Percentiles rank a stretch among this genome's conserved stretches.
Evolutionary conservation across 2,329 filamentous ascomycete species (phyloP).

Genomic region (Botrytis aclada): DNA sequence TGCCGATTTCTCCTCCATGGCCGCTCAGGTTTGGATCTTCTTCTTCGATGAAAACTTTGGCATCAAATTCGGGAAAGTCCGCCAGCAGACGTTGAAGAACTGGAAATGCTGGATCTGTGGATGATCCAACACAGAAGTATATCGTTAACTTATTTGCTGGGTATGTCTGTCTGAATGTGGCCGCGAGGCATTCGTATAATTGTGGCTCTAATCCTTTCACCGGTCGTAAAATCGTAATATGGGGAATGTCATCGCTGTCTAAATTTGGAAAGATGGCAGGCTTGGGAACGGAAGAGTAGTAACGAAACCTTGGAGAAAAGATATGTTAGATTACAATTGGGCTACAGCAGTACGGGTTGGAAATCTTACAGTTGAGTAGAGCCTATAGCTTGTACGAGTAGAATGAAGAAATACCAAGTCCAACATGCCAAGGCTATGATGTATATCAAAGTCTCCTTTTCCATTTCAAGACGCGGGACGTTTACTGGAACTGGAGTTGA

Average conservation of each 20-base stretch:
- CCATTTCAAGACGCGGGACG: slow-evolving; percentile 6
- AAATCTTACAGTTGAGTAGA: slow-evolving; percentile 51
- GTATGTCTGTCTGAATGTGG: slow-evolving; percentile 80
- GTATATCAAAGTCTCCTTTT: slow-evolving; percentile 28
- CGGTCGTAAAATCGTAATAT: slow-evolving; percentile 87
- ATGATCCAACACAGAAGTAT: slow-evolving; percentile 75
- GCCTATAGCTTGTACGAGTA: slow-evolving; percentile 55
- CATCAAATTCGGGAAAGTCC: slow-evolving; percentile 72
- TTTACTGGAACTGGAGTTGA: not conserved
- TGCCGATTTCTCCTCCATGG: slow-evolving; percentile 47
- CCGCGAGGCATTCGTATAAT: slow-evolving; percentile 88
- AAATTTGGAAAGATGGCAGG: slow-evolving; percentile 52
- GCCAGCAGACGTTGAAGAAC: slow-evolving; percentile 67
- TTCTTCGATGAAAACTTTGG: slow-evolving; percentile 72
- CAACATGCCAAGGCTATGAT: slow-evolving; percentile 47
- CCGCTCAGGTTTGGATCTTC: slow-evolving; percentile 70
- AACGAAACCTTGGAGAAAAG: slow-evolving; percentile 45
- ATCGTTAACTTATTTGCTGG: slow-evolving; percentile 73
- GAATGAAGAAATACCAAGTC: slow-evolving; percentile 51
- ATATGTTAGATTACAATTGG: not conserved
- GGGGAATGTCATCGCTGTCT: slow-evolving; percentile 58
- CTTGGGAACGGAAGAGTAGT: slow-evolving; percentile 50
- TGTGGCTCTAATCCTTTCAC: slow-evolving; percentile 88
- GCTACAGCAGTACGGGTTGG: not conserved
- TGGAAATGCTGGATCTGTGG: slow-evolving; percentile 72